Conservation (phyloP, 2,329 filamentous ascomycete genomes). For the Talaromyces pinophilus region DNA sequence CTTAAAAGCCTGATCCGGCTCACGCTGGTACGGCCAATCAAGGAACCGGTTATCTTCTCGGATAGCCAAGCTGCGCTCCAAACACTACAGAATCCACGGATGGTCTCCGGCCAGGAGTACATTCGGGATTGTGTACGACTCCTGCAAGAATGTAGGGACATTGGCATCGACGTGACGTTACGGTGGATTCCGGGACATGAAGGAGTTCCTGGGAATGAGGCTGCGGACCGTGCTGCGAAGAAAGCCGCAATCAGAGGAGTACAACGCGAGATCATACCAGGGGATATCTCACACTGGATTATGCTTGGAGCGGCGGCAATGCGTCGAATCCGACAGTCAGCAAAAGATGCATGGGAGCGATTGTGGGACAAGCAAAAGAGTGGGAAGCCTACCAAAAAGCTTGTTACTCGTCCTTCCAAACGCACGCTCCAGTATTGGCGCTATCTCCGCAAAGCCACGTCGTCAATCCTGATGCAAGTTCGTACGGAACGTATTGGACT, state of each 20-base stretch:
- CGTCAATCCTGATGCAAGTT: constrained; percentile 5
- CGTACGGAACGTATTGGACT: neutral
- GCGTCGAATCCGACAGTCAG: neutral
- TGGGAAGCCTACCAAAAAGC: neutral
- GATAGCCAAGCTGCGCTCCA: neutral
- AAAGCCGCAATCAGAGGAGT: neutral
- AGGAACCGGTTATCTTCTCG: neutral
- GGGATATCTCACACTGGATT: neutral
- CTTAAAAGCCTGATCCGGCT: neutral
- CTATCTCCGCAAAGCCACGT: neutral
- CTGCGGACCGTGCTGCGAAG: neutral
- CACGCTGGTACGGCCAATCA: fast-evolving
- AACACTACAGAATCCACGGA: neutral
- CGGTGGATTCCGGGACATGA: neutral
- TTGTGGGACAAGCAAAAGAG: neutral
- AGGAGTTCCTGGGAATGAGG: neutral
- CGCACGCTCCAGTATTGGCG: neutral
- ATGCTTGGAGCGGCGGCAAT: neutral
- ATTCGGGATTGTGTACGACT: neutral
- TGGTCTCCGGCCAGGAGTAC: neutral
- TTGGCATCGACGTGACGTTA: neutral
- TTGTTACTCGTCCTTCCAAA: neutral
- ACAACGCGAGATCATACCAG: neutral
- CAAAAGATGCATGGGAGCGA: neutral
- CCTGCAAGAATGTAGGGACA: neutral